Evolutionary conservation across 805 yeast species (phyloP).

Genomic region (Sugiyamaella chiloensis): DNA sequence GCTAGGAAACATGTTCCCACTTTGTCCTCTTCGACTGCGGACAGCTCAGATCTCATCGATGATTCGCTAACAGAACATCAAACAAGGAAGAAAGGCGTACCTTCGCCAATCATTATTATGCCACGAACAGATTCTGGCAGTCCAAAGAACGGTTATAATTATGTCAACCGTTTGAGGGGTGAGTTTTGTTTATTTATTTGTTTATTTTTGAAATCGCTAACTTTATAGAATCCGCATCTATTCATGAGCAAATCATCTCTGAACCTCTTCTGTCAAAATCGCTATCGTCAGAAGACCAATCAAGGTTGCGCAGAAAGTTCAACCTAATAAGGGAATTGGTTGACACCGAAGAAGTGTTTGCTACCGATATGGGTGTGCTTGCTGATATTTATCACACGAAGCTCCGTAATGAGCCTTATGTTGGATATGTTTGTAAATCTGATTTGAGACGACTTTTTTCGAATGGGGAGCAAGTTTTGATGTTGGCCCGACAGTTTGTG

Average conservation of each 20-base stretch:
- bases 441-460: constrained; percentile 31
- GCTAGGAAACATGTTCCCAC: neutral
- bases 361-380: constrained; percentile 36
- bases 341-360: constrained; percentile 37
- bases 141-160: neutral
- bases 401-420: constrained; percentile 23
- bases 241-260: constrained; percentile 5
- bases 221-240: neutral
- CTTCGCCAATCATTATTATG: constrained; percentile 1
- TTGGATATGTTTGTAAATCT: constrained; percentile 27
- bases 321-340: constrained; percentile 37
- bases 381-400: constrained; percentile 32
- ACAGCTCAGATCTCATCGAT: neutral
- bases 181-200: neutral
- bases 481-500: constrained; percentile 31
- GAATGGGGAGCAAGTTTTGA: constrained; percentile 33
- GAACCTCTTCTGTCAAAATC: neutral
- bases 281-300: constrained; percentile 14
- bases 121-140: neutral
- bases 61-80: neutral
- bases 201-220: neutral
- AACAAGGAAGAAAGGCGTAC: neutral
- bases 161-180: constrained; percentile 10
- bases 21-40: neutral
- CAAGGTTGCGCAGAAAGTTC: constrained; percentile 24